phyloP scores from a whole-genome alignment of 768 basidiomycete genomes.

The Pulveroboletus ravenelii region DNA sequence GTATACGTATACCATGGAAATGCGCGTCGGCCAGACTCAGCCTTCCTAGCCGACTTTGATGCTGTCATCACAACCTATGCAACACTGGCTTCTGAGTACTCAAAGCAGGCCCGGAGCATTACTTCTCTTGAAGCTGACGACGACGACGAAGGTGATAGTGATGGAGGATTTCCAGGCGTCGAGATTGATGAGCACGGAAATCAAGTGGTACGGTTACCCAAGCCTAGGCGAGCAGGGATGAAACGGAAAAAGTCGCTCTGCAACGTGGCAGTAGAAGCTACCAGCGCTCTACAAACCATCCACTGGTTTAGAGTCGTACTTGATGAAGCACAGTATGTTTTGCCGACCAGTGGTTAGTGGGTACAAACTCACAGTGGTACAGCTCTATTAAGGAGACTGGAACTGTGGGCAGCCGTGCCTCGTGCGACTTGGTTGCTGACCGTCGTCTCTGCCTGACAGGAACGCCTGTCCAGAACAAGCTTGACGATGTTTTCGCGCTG shows the following conservation, averaged over 20 bases:
- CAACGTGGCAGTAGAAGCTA: slow-evolving; percentile 41
- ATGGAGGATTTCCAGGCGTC: slow-evolving; percentile 55
- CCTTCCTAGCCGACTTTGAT: slow-evolving; percentile 89
- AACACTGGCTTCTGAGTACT: slow-evolving; percentile 91
- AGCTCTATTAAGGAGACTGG: slow-evolving; percentile 96
- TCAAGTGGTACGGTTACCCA: slow-evolving; percentile 52
- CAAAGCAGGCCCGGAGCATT: slow-evolving; percentile 74
- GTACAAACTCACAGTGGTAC: slow-evolving; percentile 1
- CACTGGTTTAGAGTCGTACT: slow-evolving; percentile 96
- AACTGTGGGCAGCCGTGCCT: slow-evolving; percentile 92
- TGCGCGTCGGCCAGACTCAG: slow-evolving; percentile 77
- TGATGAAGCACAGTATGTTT: slow-evolving; percentile 91
- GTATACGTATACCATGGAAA: slow-evolving; percentile 97
- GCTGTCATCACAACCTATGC: slow-evolving; percentile 97
- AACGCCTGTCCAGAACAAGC: slow-evolving; percentile 98
- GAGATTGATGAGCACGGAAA: slow-evolving; percentile 70
- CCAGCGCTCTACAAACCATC: slow-evolving; percentile 87
- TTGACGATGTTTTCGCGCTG: slow-evolving; percentile 95
- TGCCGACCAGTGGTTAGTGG: neutral
- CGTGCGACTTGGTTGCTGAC: slow-evolving; percentile 91
- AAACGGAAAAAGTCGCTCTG: slow-evolving; percentile 58
- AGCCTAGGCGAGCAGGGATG: slow-evolving; percentile 61
- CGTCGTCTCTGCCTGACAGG: slow-evolving; percentile 94
- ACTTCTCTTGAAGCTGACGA: slow-evolving; percentile 57
- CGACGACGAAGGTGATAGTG: slow-evolving; percentile 62